Conservation (phyloP, 1,139 yeast genomes). For the Diutina mesorugosa region DNA sequence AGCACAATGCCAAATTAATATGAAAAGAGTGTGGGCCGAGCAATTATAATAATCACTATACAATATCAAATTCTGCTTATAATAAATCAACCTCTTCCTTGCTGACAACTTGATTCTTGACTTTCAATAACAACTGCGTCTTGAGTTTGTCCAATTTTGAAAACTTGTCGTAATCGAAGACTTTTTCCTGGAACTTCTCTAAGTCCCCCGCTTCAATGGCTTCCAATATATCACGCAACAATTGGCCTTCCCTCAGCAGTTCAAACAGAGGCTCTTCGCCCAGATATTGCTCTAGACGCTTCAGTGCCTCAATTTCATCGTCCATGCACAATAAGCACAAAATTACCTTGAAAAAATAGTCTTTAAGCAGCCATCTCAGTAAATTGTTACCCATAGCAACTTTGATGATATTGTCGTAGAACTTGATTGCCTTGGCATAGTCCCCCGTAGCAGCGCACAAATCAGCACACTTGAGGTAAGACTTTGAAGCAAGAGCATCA, state of each 20-base stretch:
- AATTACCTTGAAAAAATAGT: conserved; percentile 74
- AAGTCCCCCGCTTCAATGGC: conserved; percentile 72
- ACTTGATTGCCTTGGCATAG: conserved; percentile 60
- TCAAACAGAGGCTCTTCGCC: conserved; percentile 72
- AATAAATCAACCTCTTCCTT: conserved; percentile 53
- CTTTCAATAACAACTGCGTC: conserved; percentile 72
- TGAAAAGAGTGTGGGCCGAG: not conserved
- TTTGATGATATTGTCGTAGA: conserved; percentile 67
- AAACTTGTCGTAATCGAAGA: conserved; percentile 80
- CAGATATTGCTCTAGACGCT: conserved; percentile 49
- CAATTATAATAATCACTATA: not conserved
- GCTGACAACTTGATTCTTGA: conserved; percentile 62
- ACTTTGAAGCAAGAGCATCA: conserved; percentile 79
- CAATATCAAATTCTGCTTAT: not conserved
- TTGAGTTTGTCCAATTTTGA: conserved; percentile 85
- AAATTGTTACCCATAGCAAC: conserved; percentile 63
- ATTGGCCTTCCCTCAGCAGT: conserved; percentile 64
- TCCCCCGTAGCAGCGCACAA: conserved; percentile 66
- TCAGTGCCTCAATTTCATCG: conserved; percentile 77
- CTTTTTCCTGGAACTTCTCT: conserved; percentile 61
- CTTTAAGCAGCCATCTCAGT: conserved; percentile 87
- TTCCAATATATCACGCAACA: conserved; percentile 51
- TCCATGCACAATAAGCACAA: conserved; percentile 73
- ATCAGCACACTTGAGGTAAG: conserved; percentile 83
- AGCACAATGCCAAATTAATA: not conserved